phyloP scores from a whole-genome alignment of 768 basidiomycete species.

The Tephrocybe rancida region DNA sequence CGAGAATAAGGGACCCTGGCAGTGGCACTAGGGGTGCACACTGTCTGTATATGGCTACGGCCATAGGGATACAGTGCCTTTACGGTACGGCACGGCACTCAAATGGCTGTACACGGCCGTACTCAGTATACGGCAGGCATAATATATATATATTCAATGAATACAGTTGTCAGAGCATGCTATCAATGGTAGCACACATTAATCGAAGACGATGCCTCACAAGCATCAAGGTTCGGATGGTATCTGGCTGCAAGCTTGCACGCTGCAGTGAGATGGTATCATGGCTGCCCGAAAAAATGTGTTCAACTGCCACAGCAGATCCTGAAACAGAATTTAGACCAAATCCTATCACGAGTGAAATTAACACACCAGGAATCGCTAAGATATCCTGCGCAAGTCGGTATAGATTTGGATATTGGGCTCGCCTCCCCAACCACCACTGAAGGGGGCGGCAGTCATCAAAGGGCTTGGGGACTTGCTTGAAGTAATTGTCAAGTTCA shows the following conservation, averaged over 20 bases:
- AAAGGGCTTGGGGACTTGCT: slow-evolving; percentile 24
- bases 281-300: neutral
- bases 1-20: too few relatives aligned
- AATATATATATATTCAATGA: neutral
- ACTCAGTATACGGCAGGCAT: neutral
- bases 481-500: slow-evolving; percentile 26
- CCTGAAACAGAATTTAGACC: neutral
- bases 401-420: slow-evolving; percentile 6
- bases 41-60: neutral
- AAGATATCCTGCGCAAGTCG: slow-evolving; percentile 4
- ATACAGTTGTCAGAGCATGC: neutral
- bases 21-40: neutral
- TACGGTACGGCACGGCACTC: neutral
- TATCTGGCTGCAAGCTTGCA: neutral
- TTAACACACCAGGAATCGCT: slow-evolving; percentile 1
- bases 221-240: neutral
- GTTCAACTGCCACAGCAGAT: slow-evolving; percentile 4
- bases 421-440: slow-evolving; percentile 27
- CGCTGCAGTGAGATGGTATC: slow-evolving; percentile 4
- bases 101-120: neutral
- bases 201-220: neutral
- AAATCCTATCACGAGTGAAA: neutral
- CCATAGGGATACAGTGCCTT: neutral
- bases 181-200: neutral
- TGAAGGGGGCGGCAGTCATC: slow-evolving; percentile 25